phyloP scores from a whole-genome alignment of 306 rosid species.

The Aeschynomene evenia region DNA sequence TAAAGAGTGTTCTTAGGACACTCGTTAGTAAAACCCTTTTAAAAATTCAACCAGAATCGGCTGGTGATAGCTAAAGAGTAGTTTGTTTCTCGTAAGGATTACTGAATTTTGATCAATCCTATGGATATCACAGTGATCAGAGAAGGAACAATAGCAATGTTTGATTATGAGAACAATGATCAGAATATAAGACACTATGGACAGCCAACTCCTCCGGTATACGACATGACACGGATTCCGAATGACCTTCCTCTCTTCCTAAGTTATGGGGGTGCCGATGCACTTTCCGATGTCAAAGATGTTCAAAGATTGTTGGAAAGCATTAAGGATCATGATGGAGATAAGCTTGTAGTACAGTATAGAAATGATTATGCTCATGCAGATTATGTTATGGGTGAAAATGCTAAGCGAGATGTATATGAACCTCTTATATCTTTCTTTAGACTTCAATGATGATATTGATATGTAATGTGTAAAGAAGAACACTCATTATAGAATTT shows the following conservation, averaged over 20 bases:
- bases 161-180: slow-evolving; percentile 45
- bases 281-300: slow-evolving; percentile 70
- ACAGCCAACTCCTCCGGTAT: slow-evolving; percentile 67
- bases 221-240: slow-evolving; percentile 65
- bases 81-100: background rate
- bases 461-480: too few relatives aligned
- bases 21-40: too few relatives aligned
- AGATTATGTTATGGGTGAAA: slow-evolving; percentile 74
- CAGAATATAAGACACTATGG: slow-evolving; percentile 61
- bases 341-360: slow-evolving; percentile 64
- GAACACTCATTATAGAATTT: slow-evolving; percentile 18
- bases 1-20: too few relatives aligned
- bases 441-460: slow-evolving; percentile 46
- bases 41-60: background rate
- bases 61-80: background rate
- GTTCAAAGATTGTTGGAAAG: slow-evolving; percentile 50
- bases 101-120: slow-evolving; percentile 17
- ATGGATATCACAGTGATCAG: slow-evolving; percentile 63
- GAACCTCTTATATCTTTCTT: slow-evolving; percentile 78
- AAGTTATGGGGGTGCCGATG: slow-evolving; percentile 67
- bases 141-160: slow-evolving; percentile 59
- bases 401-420: slow-evolving; percentile 64
- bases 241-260: slow-evolving; percentile 65
- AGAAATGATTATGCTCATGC: slow-evolving; percentile 77
- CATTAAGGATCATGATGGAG: slow-evolving; percentile 55